phyloP scores from a whole-genome alignment of 805 yeast species.

The Saccharomycopsis sp. region DNA sequence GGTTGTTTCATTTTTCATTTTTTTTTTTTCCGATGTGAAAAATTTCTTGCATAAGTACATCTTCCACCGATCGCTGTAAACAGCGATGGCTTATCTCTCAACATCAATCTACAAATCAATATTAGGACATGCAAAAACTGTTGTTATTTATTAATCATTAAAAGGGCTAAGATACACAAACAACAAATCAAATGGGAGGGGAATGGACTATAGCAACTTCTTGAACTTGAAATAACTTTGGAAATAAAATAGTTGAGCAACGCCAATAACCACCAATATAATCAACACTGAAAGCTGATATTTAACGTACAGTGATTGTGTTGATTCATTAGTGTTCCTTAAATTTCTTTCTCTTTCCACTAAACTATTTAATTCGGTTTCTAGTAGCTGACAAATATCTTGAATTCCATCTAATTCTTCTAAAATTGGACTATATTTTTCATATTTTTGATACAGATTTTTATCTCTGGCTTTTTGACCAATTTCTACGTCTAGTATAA shows the following conservation, averaged over 20 bases:
- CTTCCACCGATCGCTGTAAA: no score
- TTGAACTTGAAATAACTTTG: conserved; percentile 12
- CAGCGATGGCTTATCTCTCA: no score
- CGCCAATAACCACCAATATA: conserved; percentile 18
- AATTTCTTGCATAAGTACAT: not conserved
- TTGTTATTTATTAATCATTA: no score
- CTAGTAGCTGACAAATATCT: not conserved
- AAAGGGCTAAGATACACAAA: no score
- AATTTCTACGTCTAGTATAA: conserved; percentile 22
- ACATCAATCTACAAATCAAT: no score
- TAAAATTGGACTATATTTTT: conserved; percentile 15
- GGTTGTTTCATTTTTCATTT: not conserved
- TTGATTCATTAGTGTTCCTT: conserved; percentile 24
- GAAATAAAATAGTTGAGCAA: conserved; percentile 18
- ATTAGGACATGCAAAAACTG: no score
- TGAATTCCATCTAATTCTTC: conserved; percentile 7
- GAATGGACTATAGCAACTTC: conserved; percentile 6
- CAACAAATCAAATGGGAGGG: not conserved
- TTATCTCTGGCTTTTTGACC: conserved; percentile 11
- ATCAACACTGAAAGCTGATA: conserved; percentile 15
- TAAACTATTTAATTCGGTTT: conserved; percentile 12
- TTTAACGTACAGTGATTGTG: conserved; percentile 15
- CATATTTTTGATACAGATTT: conserved; percentile 10
- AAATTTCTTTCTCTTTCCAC: conserved; percentile 20
- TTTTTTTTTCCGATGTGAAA: conserved; percentile 1